Evolutionary conservation across 1,284 basidiomycete genomes (phyloP), one percentile per base, ranked within the genome.

Genomic region (Moesziomyces antarcticus): DNA sequence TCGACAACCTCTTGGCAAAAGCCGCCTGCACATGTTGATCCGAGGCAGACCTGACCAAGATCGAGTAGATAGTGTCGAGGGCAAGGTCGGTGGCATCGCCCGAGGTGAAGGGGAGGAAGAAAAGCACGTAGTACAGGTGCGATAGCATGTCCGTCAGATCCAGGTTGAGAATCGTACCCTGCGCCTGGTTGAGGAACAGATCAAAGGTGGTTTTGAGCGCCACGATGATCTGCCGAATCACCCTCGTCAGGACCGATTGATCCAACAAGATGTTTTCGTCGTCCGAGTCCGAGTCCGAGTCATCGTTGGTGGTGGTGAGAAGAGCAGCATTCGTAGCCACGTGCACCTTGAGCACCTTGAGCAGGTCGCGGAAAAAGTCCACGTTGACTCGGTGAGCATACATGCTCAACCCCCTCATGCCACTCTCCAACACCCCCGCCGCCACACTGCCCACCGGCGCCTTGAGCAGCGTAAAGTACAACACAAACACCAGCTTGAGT

Each of bases 371-470:
- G 89, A 99, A 99, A 86, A 99, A 99, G 84, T 99, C 97, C 78
- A 99, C 89, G 85, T 97, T 99, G 85, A 99, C 94, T 59, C 97
- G 89, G 84, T 99, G 97, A 0, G 96, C 92, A 81, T 93, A 99
- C 85, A 91, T 91, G 6, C 94, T 90, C 78, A 99, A 91, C 66
- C 97, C 97, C 80, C 92, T 91, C 72, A 99, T 87, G 27, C 94
- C 94, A 25, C 92, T 90, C 13, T 94, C 91, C 21, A 99, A 88
- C 10, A 99, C 88, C 7, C 91, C 90, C 4, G 91, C 91, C 18
- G 91, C 90, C n/a, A 87, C 87, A 1, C 41, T 7, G 0, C 66
- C 72, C 27, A 71, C 50, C 16, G 92, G 90, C 80, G 91, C 90
- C 86, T 99, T 99, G 74, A 99, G 87, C 78, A 99, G 92, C 72